A percentile compares a stretch with the other conserved stretches of the same genome.
These are phyloP conservation scores for Salix arbutifolia DNA, from an alignment of 345 rosid species.

Conservation along the genomic window DNA sequence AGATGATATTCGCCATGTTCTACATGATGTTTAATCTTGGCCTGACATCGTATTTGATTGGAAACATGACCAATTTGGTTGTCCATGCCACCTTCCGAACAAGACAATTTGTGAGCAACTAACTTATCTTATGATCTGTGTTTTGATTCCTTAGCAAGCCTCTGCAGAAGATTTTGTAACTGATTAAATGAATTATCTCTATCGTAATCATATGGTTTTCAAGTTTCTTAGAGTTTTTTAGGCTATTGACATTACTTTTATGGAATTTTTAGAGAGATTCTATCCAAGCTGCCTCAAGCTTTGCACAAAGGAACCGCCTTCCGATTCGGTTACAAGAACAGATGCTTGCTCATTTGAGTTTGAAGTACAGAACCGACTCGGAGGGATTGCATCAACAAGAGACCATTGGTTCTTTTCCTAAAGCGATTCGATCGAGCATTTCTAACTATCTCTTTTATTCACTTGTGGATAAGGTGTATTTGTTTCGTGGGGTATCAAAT, in stretches of 20 bases:
- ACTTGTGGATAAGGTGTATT: conserved; percentile 65
- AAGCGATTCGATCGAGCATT: conserved; percentile 84
- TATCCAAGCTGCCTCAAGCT: conserved; percentile 70
- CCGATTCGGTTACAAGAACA: conserved; percentile 82
- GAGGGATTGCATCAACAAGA: conserved; percentile 95
- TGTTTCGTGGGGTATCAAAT: conserved; percentile 82
- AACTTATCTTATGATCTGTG: background rate
- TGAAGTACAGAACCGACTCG: conserved; percentile 75
- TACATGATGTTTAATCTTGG: conserved; percentile 78
- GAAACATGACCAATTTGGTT: conserved; percentile 85
- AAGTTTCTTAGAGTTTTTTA: background rate
- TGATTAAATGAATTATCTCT: background rate
- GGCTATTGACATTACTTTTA: conserved; percentile 12
- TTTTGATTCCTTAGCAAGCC: background rate
- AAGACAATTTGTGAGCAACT: conserved; percentile 72
- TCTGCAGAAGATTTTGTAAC: background rate
- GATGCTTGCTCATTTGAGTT: conserved; percentile 84
- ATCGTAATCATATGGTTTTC: background rate
- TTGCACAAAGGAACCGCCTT: conserved; percentile 68
- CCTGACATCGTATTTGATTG: conserved; percentile 65
- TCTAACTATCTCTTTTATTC: conserved; percentile 68
- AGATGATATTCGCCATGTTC: conserved; percentile 54
- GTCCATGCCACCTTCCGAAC: conserved; percentile 81
- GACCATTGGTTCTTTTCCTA: conserved; percentile 71
- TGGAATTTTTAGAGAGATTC: conserved; percentile 63